Evolutionary conservation across 805 yeast genomes (phyloP), one percentile per base, ranked within the genome.

Genomic region (Wickerhamiella siamensis): DNA sequence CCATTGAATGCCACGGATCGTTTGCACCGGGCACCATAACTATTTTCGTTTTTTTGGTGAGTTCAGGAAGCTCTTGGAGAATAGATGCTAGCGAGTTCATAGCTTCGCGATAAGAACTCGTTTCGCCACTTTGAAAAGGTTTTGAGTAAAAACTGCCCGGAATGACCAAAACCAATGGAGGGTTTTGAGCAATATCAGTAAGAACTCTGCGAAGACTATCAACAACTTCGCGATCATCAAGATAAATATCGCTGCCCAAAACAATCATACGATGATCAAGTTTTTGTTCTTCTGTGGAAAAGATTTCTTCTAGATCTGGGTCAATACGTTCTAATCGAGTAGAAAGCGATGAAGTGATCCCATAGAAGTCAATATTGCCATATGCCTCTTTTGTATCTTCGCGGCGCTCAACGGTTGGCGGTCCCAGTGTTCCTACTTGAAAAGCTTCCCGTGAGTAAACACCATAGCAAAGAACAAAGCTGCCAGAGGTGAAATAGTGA

Each of bases 1-100:
- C 71, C 42, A 77, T 66, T 1, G 91, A 73, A 29, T 77, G 77
- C 96, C 97, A 91, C 0, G 95, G 95, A 60, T 91, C 99, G 50
- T 83, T 81, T 33, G 75, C 74, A 1, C 98, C 97, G 0, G 97
- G 96, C 1, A 88, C 64, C 44, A 91, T 72, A 1, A 84, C 62
- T 22, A 91, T 59, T 40, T 79, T 75, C 22, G 80, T 68, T 5
- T 62, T 55, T 5, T 62, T 54, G 12, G 75, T 62, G 5, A 84
- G 59, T 3, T 58, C 55, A 0, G 83, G 80, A 50, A 64, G 81
- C 38, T 70, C 66, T 8, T 77, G 70, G 16, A 91, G 54, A 2
- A 83, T 52, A 2, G 67, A 65, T 0, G 94, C 88, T 14, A 91
- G 64, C 2, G 74, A 65, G 52, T 87, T 94, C 60, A 91, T 87